phyloP scores from a whole-genome alignment of 495 filamentous ascomycete species.

The Neurospora tetrasperma region DNA sequence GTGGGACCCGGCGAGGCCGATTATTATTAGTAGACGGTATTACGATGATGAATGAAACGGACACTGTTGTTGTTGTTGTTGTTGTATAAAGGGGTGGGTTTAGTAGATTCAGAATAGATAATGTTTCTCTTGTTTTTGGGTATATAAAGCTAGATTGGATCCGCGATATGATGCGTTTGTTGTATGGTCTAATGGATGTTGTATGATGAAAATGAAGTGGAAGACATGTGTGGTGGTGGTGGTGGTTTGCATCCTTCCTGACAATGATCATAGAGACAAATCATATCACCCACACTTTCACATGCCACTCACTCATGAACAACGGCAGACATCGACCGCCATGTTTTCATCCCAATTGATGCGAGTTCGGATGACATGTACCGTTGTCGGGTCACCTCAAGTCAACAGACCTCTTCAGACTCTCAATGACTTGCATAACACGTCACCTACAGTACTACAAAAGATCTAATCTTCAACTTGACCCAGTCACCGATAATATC shows the following conservation, averaged over 20 bases:
- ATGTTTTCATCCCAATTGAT: background rate
- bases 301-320: background rate
- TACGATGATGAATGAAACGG: constrained; percentile 34
- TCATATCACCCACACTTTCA: background rate
- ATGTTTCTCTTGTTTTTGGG: background rate
- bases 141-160: background rate
- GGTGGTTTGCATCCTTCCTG: too few species aligned
- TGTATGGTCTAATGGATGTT: background rate
- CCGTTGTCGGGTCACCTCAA: background rate
- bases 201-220: background rate
- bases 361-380: background rate
- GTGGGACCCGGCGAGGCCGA: constrained; percentile 91
- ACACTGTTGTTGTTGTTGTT: background rate
- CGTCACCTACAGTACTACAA: background rate
- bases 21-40: constrained; percentile 47
- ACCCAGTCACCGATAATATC: background rate
- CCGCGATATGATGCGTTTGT: background rate
- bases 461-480: background rate
- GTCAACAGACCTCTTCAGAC: background rate
- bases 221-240: background rate
- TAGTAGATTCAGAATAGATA: background rate
- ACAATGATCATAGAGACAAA: too few species aligned
- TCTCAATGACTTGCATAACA: background rate
- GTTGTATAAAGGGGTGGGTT: background rate
- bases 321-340: background rate